Conservation (phyloP, 148 eudicot species). For the Nepenthes mirabilis region DNA sequence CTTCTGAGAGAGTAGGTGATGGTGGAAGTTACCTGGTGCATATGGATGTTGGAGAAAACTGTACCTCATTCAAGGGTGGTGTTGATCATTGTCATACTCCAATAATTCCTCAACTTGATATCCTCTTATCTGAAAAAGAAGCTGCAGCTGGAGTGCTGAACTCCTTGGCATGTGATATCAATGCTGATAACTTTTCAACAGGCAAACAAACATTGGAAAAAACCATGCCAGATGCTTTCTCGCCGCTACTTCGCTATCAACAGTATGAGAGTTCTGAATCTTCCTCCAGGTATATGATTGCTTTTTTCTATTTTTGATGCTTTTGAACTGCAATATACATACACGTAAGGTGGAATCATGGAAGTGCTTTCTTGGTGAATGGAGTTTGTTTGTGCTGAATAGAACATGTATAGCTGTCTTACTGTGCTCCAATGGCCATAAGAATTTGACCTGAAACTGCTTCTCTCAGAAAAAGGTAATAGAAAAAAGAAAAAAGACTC, state of each 20-base stretch:
- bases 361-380: too few species aligned
- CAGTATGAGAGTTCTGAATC: conserved; percentile 72
- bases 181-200: conserved; percentile 12
- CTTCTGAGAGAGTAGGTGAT: conserved; percentile 22
- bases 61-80: conserved; percentile 18
- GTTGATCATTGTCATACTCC: conserved; percentile 18
- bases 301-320: neutral
- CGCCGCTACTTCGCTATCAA: conserved; percentile 48
- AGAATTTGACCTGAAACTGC: too few species aligned
- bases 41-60: conserved; percentile 20
- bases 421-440: too few species aligned
- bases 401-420: too few species aligned
- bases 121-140: conserved; percentile 25
- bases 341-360: neutral
- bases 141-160: conserved; percentile 12
- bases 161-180: conserved; percentile 19
- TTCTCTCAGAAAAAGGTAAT: too few species aligned
- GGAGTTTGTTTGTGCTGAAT: too few species aligned
- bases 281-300: conserved; percentile 55
- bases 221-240: conserved; percentile 39
- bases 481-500: too few species aligned
- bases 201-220: conserved; percentile 38
- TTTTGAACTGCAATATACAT: neutral
- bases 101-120: conserved; percentile 29
- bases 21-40: conserved; percentile 24